These are phyloP conservation scores for Candida hungchunana DNA, from an alignment of 805 yeast species.

Conservation along the genomic window DNA sequence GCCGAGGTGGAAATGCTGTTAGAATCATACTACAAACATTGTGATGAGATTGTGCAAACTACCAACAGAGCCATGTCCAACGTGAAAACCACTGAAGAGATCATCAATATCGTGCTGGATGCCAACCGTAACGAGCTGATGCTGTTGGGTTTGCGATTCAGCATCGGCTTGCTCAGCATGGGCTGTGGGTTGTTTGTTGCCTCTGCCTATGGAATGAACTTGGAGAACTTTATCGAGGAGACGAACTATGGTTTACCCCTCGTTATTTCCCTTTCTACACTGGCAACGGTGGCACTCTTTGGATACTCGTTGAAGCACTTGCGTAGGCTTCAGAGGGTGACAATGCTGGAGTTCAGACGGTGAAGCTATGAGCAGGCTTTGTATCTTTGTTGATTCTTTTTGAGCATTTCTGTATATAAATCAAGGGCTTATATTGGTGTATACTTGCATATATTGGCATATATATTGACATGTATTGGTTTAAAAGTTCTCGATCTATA, in stretches of 20 bases:
- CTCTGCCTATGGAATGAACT: slow-evolving; percentile 92
- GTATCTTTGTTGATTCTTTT: too few species aligned
- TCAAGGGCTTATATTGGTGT: too few species aligned
- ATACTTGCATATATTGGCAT: too few species aligned
- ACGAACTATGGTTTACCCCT: slow-evolving; percentile 62
- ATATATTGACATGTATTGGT: too few species aligned
- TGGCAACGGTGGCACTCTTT: slow-evolving; percentile 47
- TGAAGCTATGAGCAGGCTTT: too few species aligned
- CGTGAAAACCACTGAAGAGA: slow-evolving; percentile 90
- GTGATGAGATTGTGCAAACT: slow-evolving; percentile 92
- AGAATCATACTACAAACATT: slow-evolving; percentile 86
- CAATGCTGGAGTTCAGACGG: too few species aligned
- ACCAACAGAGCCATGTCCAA: slow-evolving; percentile 75
- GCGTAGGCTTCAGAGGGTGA: slow-evolving; percentile 65
- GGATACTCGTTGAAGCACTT: slow-evolving; percentile 52
- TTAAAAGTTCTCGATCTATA: too few species aligned
- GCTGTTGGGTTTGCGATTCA: slow-evolving; percentile 79
- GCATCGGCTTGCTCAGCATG: slow-evolving; percentile 76
- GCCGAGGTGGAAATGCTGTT: slow-evolving; percentile 85
- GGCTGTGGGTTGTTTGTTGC: slow-evolving; percentile 80
- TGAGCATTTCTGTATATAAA: too few species aligned
- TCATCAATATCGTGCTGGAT: slow-evolving; percentile 87
- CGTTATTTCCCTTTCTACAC: slow-evolving; percentile 36
- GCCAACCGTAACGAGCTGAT: slow-evolving; percentile 91
- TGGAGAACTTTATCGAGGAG: slow-evolving; percentile 89